These are phyloP conservation scores for Xerocomellus dryophilus DNA, from an alignment of 768 basidiomycete genomes.

Conservation along the genomic window DNA sequence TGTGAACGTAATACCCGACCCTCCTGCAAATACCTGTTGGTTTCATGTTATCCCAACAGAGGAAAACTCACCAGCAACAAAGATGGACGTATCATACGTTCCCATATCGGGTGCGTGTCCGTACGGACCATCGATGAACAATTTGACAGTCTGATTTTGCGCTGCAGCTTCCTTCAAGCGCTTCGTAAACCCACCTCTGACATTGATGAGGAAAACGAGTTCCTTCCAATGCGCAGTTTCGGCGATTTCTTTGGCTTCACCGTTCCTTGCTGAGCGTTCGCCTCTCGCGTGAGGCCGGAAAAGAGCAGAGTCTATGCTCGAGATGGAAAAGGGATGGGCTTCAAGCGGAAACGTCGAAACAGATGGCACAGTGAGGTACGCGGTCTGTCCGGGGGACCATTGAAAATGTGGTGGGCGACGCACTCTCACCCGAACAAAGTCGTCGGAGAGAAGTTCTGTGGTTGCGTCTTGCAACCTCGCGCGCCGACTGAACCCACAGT, in stretches of 20 bases:
- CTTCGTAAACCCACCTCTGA: conserved; percentile 58
- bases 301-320: conserved; percentile 35
- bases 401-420: conserved; percentile 45
- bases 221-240: conserved; percentile 33
- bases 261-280: background rate
- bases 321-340: conserved; percentile 63
- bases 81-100: conserved; percentile 43
- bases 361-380: conserved; percentile 48
- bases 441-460: conserved; percentile 43
- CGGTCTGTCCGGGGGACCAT: conserved; percentile 55
- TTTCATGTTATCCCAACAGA: background rate
- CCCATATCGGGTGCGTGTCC: conserved; percentile 41
- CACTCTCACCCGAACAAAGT: conserved; percentile 47
- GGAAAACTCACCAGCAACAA: conserved; percentile 50
- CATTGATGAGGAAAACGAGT: conserved; percentile 57
- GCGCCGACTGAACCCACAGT: conserved; percentile 33
- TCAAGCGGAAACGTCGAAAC: conserved; percentile 47
- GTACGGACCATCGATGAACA: conserved; percentile 62
- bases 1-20: conserved; percentile 49
- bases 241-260: background rate
- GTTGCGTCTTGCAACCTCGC: conserved; percentile 34
- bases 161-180: conserved; percentile 37
- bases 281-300: conserved; percentile 6
- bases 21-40: conserved; percentile 32
- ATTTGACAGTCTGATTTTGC: conserved; percentile 35